Conservation (phyloP, 2,329 filamentous ascomycete genomes). For the Stachybotrys echinatus region DNA sequence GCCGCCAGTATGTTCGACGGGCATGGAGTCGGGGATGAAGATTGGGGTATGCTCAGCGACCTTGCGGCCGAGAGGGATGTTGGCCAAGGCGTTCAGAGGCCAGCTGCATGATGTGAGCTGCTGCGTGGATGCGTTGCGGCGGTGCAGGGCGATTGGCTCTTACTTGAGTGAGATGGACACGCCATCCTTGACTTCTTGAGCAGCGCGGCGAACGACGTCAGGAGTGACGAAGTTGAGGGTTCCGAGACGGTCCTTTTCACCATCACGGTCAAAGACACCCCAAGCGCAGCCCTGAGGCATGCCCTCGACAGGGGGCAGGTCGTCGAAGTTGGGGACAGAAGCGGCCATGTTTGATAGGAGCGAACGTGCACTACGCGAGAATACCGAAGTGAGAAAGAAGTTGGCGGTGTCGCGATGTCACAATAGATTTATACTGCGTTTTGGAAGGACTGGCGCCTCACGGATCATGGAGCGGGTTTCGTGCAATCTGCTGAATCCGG, state of each 20-base stretch:
- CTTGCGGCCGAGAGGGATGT: slow-evolving; percentile 27
- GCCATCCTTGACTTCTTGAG: slow-evolving; percentile 25
- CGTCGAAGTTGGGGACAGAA: slow-evolving; percentile 37
- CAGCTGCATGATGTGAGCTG: slow-evolving; percentile 21
- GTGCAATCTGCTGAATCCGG: too few species aligned
- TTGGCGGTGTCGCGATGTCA: too few species aligned
- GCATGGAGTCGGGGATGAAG: slow-evolving; percentile 19
- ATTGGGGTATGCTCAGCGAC: slow-evolving; percentile 28
- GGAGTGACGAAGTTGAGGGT: slow-evolving; percentile 49
- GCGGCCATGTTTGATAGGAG: neutral
- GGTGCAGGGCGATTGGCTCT: slow-evolving; percentile 1
- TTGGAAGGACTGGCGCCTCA: too few species aligned
- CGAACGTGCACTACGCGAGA: too few species aligned
- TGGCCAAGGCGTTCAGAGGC: slow-evolving; percentile 34
- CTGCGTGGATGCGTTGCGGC: neutral
- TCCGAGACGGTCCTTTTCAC: slow-evolving; percentile 42
- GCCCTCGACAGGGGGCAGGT: slow-evolving; percentile 33
- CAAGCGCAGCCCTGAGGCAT: slow-evolving; percentile 45
- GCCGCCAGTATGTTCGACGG: slow-evolving; percentile 16
- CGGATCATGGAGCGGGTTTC: too few species aligned
- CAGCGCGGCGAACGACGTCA: slow-evolving; percentile 23
- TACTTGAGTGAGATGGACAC: slow-evolving; percentile 49
- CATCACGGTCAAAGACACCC: slow-evolving; percentile 41
- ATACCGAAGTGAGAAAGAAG: too few species aligned
- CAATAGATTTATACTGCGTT: too few species aligned